Percentiles rank a stretch among this genome's conserved stretches.
phyloP scores from a whole-genome alignment of 2,329 filamentous ascomycete species.

The Trichophyton verrucosum region DNA sequence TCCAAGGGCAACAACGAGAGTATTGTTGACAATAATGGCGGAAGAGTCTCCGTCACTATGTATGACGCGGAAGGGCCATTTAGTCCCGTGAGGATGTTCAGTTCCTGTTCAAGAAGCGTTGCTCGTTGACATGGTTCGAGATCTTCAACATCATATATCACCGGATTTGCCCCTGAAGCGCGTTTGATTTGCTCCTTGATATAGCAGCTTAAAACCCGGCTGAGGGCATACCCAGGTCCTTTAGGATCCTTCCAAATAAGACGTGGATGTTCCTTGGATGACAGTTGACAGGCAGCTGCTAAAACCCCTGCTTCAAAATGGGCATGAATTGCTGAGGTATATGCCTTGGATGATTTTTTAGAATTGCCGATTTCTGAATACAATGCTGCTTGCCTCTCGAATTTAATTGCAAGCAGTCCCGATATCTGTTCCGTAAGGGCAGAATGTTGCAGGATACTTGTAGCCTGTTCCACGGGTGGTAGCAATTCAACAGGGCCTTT shows the following conservation, averaged over 20 bases:
- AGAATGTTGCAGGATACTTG: slow-evolving; percentile 26
- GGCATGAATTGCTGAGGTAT: slow-evolving; percentile 29
- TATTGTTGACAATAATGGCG: slow-evolving; percentile 20
- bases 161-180: slow-evolving; percentile 6
- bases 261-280: slow-evolving; percentile 19
- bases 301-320: slow-evolving; percentile 30
- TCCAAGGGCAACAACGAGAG: slow-evolving; percentile 24
- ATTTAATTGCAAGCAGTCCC: slow-evolving; percentile 33
- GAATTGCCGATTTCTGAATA: slow-evolving; percentile 29
- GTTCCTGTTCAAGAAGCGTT: slow-evolving; percentile 28
- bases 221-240: slow-evolving; percentile 25
- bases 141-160: slow-evolving; percentile 23
- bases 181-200: slow-evolving; percentile 20
- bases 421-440: slow-evolving; percentile 24
- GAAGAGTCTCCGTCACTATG: slow-evolving; percentile 20
- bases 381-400: slow-evolving; percentile 32
- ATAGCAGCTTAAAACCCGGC: slow-evolving; percentile 26
- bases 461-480: slow-evolving; percentile 30
- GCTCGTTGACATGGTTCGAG: slow-evolving; percentile 20
- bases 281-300: slow-evolving; percentile 19
- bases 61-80: slow-evolving; percentile 19
- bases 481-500: slow-evolving; percentile 26
- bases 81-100: slow-evolving; percentile 24
- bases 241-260: slow-evolving; percentile 24
- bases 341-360: slow-evolving; percentile 26